phyloP scores from a whole-genome alignment of 2,329 filamentous ascomycete genomes.

The Apiospora arundinis region DNA sequence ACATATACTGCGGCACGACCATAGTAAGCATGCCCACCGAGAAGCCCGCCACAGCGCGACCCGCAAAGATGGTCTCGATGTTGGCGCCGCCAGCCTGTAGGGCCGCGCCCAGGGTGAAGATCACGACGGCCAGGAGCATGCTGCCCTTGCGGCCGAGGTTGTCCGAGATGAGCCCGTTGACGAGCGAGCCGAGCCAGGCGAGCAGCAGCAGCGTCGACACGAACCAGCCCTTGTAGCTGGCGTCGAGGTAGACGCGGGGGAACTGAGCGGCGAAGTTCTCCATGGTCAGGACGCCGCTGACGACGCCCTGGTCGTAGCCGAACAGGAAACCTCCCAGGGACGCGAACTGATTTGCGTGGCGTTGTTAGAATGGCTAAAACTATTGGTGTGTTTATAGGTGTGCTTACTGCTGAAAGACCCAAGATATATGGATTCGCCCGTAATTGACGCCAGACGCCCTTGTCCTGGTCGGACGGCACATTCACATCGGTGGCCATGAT shows the following conservation, averaged over 20 bases:
- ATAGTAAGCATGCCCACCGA: slow-evolving; percentile 49
- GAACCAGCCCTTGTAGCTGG: slow-evolving; percentile 58
- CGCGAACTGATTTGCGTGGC: neutral
- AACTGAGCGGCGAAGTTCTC: slow-evolving; percentile 44
- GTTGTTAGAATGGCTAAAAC: neutral
- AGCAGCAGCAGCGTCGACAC: slow-evolving; percentile 55
- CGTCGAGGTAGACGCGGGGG: slow-evolving; percentile 47
- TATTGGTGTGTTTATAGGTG: no score
- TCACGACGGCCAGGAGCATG: slow-evolving; percentile 42
- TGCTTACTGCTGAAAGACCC: slow-evolving; percentile 9
- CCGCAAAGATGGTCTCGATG: slow-evolving; percentile 48
- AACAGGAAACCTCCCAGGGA: slow-evolving; percentile 50
- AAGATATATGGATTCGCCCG: slow-evolving; percentile 18
- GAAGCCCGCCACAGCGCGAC: slow-evolving; percentile 51
- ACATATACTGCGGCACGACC: slow-evolving; percentile 38
- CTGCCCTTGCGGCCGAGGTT: slow-evolving; percentile 42
- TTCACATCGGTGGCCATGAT: slow-evolving; percentile 13
- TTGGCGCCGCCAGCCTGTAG: slow-evolving; percentile 47
- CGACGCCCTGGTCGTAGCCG: slow-evolving; percentile 57
- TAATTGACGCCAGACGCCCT: slow-evolving; percentile 10
- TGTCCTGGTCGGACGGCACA: slow-evolving; percentile 2
- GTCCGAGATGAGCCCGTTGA: slow-evolving; percentile 48
- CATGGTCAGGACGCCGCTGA: slow-evolving; percentile 55
- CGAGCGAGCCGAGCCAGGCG: slow-evolving; percentile 56
- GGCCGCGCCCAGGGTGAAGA: slow-evolving; percentile 24